These are phyloP conservation scores for Beauveria caledonica DNA, from an alignment of 2,329 filamentous ascomycete genomes.

Conservation along the genomic window DNA sequence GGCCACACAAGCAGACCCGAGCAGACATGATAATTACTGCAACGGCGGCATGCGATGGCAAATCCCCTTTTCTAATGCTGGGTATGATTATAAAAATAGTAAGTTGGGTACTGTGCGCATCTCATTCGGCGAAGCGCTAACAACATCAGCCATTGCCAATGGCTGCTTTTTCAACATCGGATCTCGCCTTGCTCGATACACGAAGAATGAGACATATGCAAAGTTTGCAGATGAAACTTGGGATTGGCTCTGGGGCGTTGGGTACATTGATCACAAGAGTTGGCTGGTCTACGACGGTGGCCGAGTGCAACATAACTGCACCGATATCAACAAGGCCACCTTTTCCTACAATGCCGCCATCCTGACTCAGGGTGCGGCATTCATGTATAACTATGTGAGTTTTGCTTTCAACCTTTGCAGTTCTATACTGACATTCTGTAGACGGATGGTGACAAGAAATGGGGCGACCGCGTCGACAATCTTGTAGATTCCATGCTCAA, in stretches of 20 bases:
- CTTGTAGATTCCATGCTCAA: conserved; percentile 42
- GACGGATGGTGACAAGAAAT: conserved; percentile 11
- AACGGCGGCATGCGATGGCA: conserved; percentile 69
- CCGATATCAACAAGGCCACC: conserved; percentile 50
- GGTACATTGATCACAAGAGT: conserved; percentile 49
- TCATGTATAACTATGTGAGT: conserved; percentile 58
- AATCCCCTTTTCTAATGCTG: conserved; percentile 64
- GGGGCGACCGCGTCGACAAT: conserved; percentile 32
- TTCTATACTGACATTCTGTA: not conserved
- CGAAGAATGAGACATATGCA: conserved; percentile 55
- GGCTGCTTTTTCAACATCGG: conserved; percentile 57
- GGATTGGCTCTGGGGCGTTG: conserved; percentile 48
- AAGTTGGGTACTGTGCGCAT: conserved; percentile 12
- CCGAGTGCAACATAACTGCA: conserved; percentile 50
- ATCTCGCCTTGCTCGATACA: conserved; percentile 64
- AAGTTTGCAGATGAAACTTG: conserved; percentile 54
- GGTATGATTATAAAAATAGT: conserved; percentile 69
- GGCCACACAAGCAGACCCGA: conserved; percentile 48
- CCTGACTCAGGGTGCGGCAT: conserved; percentile 54
- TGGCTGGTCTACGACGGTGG: conserved; percentile 60
- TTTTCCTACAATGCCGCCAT: conserved; percentile 61
- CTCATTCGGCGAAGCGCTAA: not conserved
- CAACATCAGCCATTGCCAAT: conserved; percentile 44
- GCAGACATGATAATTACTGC: conserved; percentile 59
- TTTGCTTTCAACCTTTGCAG: too few relatives aligned